Evolutionary conservation across 2,329 filamentous ascomycete genomes (phyloP).

Genomic region (Aspergillus costaricaensis): DNA sequence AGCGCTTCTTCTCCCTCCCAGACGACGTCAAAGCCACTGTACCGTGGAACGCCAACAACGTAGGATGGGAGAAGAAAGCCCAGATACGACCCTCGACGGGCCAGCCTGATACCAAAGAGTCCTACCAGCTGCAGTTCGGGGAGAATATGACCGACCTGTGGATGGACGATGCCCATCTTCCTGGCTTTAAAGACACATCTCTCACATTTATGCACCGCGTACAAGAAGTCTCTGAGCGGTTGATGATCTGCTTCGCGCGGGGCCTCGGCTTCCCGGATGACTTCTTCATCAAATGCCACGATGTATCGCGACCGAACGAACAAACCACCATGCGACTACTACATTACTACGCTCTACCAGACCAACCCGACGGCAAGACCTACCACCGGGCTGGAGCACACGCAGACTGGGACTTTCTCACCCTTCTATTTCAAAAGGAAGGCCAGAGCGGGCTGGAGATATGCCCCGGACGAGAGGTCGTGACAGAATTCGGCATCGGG

Average conservation of each 20-base stretch:
- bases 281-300: constrained; percentile 59
- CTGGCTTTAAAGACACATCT: constrained; percentile 51
- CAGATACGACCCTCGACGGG: constrained; percentile 64
- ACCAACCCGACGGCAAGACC: constrained; percentile 40
- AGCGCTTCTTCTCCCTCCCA: constrained; percentile 57
- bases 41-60: constrained; percentile 58
- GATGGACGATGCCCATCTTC: constrained; percentile 51
- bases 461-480: constrained; percentile 63
- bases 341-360: constrained; percentile 57
- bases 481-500: constrained; percentile 60
- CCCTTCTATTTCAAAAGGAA: constrained; percentile 62
- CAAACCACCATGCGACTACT: constrained; percentile 60
- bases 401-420: constrained; percentile 65
- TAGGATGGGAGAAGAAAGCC: constrained; percentile 62
- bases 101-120: constrained; percentile 61
- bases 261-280: constrained; percentile 59
- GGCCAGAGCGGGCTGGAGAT: constrained; percentile 66
- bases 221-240: constrained; percentile 55
- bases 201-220: constrained; percentile 58
- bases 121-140: constrained; percentile 65
- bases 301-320: constrained; percentile 51
- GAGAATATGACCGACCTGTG: constrained; percentile 55
- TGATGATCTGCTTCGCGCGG: constrained; percentile 50
- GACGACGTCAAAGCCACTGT: constrained; percentile 56
- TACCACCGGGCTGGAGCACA: constrained; percentile 65